These are phyloP conservation scores for Rhynchosporium agropyri DNA, from an alignment of 2,329 filamentous ascomycete species.

Conservation along the genomic window DNA sequence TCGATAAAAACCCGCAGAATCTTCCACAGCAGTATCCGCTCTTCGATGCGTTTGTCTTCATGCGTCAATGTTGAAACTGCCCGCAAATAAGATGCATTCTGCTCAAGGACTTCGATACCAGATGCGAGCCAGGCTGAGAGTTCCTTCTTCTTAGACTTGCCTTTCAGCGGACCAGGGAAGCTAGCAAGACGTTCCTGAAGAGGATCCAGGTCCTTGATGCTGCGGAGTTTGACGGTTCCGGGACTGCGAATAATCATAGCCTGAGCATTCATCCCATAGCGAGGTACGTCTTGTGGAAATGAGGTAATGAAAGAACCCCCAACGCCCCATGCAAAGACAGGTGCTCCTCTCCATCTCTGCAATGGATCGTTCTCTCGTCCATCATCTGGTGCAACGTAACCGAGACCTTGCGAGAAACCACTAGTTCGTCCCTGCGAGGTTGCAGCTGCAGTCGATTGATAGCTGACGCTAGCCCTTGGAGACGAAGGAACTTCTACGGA, in stretches of 20 bases:
- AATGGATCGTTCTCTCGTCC: slow-evolving; percentile 74
- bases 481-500: slow-evolving; percentile 47
- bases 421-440: slow-evolving; percentile 47
- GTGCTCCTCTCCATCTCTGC: slow-evolving; percentile 87
- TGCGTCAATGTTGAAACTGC: slow-evolving; percentile 56
- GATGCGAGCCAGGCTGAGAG: slow-evolving; percentile 76
- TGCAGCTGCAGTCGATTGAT: slow-evolving; percentile 21
- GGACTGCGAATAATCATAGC: slow-evolving; percentile 82
- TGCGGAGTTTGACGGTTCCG: slow-evolving; percentile 79
- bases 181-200: slow-evolving; percentile 72
- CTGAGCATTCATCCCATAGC: slow-evolving; percentile 69
- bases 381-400: slow-evolving; percentile 64
- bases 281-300: slow-evolving; percentile 86
- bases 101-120: slow-evolving; percentile 76
- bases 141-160: slow-evolving; percentile 96
- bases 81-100: slow-evolving; percentile 45
- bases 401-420: slow-evolving; percentile 57
- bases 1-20: slow-evolving; percentile 81
- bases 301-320: slow-evolving; percentile 81
- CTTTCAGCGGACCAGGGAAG: slow-evolving; percentile 87
- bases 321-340: slow-evolving; percentile 85
- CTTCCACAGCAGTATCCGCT: slow-evolving; percentile 86
- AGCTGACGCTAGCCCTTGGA: slow-evolving; percentile 28
- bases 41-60: slow-evolving; percentile 72
- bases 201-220: slow-evolving; percentile 72